Conservation (phyloP, 805 yeast genomes). For the Zygosaccharomyces gambellarensis region DNA sequence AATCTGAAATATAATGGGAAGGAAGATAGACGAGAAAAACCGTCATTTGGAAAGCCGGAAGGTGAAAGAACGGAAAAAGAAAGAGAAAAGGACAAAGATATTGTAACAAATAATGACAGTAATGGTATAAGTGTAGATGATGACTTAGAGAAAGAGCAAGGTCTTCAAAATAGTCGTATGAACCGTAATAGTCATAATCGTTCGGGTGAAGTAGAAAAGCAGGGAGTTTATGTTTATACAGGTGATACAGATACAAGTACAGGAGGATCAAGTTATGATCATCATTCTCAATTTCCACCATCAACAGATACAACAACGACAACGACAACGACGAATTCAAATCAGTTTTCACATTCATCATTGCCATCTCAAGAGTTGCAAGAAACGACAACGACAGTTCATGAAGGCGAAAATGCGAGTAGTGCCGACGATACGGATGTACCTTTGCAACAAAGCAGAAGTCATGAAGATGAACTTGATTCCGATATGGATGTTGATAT, state of each 20-base stretch:
- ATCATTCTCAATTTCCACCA: conserved; percentile 8
- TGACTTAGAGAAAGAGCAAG: conserved; percentile 7
- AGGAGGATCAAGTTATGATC: conserved; percentile 21
- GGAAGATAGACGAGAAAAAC: conserved; percentile 1
- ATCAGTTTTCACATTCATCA: background rate
- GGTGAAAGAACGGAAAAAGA: conserved; percentile 14
- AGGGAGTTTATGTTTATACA: conserved; percentile 22
- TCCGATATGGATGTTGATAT: conserved; percentile 19
- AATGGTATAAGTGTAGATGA: no score
- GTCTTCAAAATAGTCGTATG: background rate
- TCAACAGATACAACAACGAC: background rate
- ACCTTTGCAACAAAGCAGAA: conserved; percentile 11
- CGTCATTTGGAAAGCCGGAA: background rate
- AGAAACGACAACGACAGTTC: conserved; percentile 16
- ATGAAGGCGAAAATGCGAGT: conserved; percentile 18
- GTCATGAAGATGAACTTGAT: conserved; percentile 22
- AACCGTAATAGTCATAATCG: background rate
- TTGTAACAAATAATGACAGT: background rate
- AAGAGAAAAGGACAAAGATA: conserved; percentile 4
- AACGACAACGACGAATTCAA: conserved; percentile 1
- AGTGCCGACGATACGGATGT: conserved; percentile 18
- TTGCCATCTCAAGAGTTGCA: background rate
- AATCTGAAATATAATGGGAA: conserved; percentile 2
- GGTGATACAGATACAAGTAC: conserved; percentile 30
- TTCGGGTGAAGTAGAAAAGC: conserved; percentile 22